Percentiles rank a stretch among this genome's conserved stretches.
Conservation (phyloP, 768 basidiomycete species). For the Suillus placidus region DNA sequence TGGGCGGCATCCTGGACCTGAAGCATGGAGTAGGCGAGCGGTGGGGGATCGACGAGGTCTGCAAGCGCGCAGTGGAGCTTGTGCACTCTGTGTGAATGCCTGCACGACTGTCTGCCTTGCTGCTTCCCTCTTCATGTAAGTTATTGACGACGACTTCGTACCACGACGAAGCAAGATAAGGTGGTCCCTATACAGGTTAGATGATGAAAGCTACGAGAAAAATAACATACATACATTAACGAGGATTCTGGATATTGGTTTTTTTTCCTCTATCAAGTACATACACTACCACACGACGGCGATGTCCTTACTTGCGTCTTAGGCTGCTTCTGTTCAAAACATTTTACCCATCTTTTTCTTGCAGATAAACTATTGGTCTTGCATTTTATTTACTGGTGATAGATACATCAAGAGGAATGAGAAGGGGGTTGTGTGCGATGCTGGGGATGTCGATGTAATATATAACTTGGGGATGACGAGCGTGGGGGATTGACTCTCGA, state of each 20-base stretch:
- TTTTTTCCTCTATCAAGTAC: not conserved
- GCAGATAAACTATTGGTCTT: conserved; percentile 1
- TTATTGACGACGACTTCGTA: not conserved
- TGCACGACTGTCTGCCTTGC: not conserved
- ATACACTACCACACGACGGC: conserved; percentile 3
- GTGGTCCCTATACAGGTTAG: not conserved
- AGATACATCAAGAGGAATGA: not conserved
- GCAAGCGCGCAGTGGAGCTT: conserved; percentile 73
- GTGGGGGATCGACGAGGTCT: conserved; percentile 80
- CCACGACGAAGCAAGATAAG: not conserved
- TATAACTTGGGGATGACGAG: not conserved
- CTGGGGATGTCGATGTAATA: not conserved
- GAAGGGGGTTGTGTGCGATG: not conserved
- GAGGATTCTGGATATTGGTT: not conserved
- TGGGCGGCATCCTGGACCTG: conserved; percentile 88
- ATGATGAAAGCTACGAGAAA: conserved; percentile 2
- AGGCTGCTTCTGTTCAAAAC: not conserved
- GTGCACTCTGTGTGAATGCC: conserved; percentile 43
- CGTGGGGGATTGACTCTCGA: not conserved
- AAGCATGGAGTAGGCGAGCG: conserved; percentile 77
- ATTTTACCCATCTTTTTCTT: not conserved
- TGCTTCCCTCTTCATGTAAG: not conserved
- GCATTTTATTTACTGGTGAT: not conserved
- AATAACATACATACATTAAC: not conserved
- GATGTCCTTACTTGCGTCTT: not conserved